phyloP scores from a whole-genome alignment of 257 asterid genomes.

The Jacaranda mimosifolia region DNA sequence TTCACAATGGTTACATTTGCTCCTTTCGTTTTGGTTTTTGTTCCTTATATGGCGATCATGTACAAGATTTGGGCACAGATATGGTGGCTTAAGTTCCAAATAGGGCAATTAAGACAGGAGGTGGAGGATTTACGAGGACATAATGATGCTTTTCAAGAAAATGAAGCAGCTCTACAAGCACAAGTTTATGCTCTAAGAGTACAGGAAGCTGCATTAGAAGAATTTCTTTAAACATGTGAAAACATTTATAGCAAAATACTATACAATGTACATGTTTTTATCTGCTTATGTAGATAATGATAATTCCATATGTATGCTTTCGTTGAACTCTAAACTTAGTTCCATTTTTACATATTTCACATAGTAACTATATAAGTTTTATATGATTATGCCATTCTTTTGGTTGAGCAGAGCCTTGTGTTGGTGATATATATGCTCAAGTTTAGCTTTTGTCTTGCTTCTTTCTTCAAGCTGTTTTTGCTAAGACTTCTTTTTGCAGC shows the following conservation, averaged over 20 bases:
- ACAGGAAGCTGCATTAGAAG: constrained; percentile 19
- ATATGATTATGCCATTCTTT: background rate
- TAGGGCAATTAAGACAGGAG: constrained; percentile 31
- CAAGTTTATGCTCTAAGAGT: constrained; percentile 20
- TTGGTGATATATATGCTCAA: too few species aligned
- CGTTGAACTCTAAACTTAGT: too few species aligned
- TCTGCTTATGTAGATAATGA: background rate
- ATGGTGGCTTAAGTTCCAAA: constrained; percentile 30
- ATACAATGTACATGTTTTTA: background rate
- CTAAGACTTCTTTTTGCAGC: too few species aligned
- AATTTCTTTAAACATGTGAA: background rate
- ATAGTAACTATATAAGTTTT: background rate
- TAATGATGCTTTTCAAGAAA: constrained; percentile 21
- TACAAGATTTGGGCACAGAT: constrained; percentile 29
- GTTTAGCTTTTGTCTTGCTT: too few species aligned
- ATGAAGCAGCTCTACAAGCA: constrained; percentile 27
- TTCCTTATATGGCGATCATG: constrained; percentile 22
- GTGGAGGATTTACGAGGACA: constrained; percentile 24
- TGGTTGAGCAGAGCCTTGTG: too few species aligned
- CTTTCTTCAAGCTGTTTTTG: too few species aligned
- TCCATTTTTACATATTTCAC: background rate
- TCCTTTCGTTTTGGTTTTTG: constrained; percentile 15
- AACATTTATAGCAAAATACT: background rate
- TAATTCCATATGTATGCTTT: background rate
- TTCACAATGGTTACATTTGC: constrained; percentile 21